Evolutionary conservation across 208 protist species (phyloP), one percentile per base, ranked within the genome.

Genomic region (Spongospora subterranea): DNA sequence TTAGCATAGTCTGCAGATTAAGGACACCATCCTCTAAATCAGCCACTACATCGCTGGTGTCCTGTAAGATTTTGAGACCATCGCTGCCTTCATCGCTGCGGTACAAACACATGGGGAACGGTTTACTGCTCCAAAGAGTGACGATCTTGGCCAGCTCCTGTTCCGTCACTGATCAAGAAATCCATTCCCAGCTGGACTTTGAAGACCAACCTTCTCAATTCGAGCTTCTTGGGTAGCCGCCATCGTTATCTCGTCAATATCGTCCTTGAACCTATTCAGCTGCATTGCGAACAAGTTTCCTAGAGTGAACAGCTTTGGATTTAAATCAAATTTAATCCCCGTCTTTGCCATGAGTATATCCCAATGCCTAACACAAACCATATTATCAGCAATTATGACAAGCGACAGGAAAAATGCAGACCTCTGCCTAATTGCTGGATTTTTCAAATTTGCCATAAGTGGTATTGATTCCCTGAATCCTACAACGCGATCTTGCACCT

Each of bases 11-110:
- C 93, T 98, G 97, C 93, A 99, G 96, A 92, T 97, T 98, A 90
- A 99, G 96, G 76, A 97, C 98, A 94, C 99, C 98, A 92, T 99
- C 98, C 93, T 99, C 98, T 0, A 99, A 95, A n/a, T 96, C 95
- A 92, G 96, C 95, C 91, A 97, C 96, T 77, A 99, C 98, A 39
- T 99, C 98, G 53, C 95, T 96, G 45, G 97, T 98, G 91, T 97
- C 96, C 17, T 96, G 96, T n/a, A 99, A 96, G 41, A 99, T 97
- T 92, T 94, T 96, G 94, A 93, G 97, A 94, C 92, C 95, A 0
- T 71, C 54, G 65, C 93, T 77, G 66, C 76, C 54, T 65, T 77
- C 88, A 43, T 82, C 41, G 76, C 32, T 45, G 41, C 90, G 45
- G 39, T 92, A 92, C 17, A 43, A 53, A 6, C 41, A 0, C 32